These are phyloP conservation scores for Mucor lusitanicus DNA, from an alignment of 371 early-diverging fungal species.

Conservation along the genomic window DNA sequence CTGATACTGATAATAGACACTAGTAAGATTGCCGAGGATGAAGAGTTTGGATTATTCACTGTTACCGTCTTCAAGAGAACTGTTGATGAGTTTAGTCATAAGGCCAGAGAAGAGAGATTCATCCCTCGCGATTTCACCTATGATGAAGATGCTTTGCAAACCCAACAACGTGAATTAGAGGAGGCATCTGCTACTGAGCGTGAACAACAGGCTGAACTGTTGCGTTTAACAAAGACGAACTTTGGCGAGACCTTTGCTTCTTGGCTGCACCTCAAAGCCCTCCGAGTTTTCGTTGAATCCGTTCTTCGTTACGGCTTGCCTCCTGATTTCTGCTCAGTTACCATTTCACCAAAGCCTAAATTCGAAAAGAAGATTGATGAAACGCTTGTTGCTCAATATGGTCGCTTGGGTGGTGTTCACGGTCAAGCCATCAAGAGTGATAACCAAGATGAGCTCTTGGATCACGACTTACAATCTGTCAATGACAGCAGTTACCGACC, in stretches of 20 bases:
- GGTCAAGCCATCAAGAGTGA: conserved; percentile 42
- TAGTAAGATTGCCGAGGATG: conserved; percentile 88
- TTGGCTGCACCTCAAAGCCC: conserved; percentile 92
- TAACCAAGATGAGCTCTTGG: conserved; percentile 63
- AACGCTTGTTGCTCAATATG: conserved; percentile 68
- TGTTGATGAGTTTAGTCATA: conserved; percentile 85
- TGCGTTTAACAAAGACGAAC: conserved; percentile 87
- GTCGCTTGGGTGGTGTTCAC: conserved; percentile 63
- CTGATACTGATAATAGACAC: background rate
- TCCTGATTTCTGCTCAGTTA: conserved; percentile 88
- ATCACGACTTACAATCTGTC: conserved; percentile 78
- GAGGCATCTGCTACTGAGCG: conserved; percentile 76
- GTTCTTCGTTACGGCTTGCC: conserved; percentile 96
- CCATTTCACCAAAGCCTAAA: conserved; percentile 80
- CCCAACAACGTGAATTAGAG: conserved; percentile 74
- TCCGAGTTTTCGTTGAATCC: conserved; percentile 95
- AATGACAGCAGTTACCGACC: conserved; percentile 90
- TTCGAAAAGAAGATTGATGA: conserved; percentile 78
- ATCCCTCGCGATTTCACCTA: conserved; percentile 94
- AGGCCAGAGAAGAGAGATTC: conserved; percentile 89
- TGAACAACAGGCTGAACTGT: conserved; percentile 73
- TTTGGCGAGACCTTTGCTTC: conserved; percentile 91
- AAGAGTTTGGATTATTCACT: conserved; percentile 89
- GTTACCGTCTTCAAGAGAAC: conserved; percentile 91
- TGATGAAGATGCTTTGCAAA: conserved; percentile 74